phyloP scores from a whole-genome alignment of 169 alveolate species.

The Plasmodium malariae region DNA sequence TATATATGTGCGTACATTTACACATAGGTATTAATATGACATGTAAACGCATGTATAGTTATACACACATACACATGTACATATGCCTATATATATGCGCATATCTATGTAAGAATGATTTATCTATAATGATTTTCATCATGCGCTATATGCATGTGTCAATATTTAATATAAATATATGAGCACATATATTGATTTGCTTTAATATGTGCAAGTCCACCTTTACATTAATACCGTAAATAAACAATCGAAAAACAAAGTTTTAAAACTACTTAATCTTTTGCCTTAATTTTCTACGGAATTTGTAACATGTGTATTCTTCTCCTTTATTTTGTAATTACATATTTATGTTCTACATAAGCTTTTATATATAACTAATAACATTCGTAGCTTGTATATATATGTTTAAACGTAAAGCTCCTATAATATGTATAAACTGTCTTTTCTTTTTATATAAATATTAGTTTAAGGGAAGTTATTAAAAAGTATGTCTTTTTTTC shows the following conservation, averaged over 20 bases:
- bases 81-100: too few species aligned
- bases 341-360: not conserved
- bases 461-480: not conserved
- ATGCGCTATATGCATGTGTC: too few species aligned
- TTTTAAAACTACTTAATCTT: too few species aligned
- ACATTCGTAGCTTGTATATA: not conserved
- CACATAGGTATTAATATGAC: too few species aligned
- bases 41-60: too few species aligned
- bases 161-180: too few species aligned
- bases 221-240: not conserved
- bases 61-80: too few species aligned
- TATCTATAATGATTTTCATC: too few species aligned
- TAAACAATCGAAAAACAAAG: not conserved
- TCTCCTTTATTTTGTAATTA: not conserved
- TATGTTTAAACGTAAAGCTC: slow-evolving; percentile 3
- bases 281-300: not conserved
- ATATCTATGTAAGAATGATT: too few species aligned
- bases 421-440: not conserved
- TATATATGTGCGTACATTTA: too few species aligned
- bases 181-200: too few species aligned
- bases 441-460: not conserved
- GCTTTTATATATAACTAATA: not conserved
- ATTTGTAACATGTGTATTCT: not conserved
- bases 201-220: not conserved
- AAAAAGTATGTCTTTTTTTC: not conserved